Base-by-base conservation (phyloP, 768 basidiomycete genomes). In the Boletellus ananas region DNA sequence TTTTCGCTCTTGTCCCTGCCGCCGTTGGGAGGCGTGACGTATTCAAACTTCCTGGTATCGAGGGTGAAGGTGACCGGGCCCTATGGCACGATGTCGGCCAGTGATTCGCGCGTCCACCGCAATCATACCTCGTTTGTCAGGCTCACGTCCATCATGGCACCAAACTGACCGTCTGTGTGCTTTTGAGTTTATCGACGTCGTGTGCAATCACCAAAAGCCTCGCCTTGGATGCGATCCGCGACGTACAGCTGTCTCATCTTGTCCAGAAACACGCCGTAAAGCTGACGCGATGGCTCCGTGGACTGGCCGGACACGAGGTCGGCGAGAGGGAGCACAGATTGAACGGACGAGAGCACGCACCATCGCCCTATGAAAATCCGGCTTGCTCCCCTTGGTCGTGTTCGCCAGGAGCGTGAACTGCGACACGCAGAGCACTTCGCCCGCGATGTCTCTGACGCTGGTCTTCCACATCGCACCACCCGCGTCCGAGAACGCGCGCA, bases 341-440 rank as follows among this genome's bases (percentile, higher is more conserved):
- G 14, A 42, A 10, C 13, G n/a, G 33, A 34, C 3, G 34, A 31
- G 20, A 29, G 17, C 43, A 60, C 79, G 17, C 49, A 92, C 93
- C 93, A 96, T 96, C 6, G 94, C 89, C 17, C 79, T 79, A 69
- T 94, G 94, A 59, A 97, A 97, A 67, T 96, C 93, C 13, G 89
- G 89, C 62, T 94, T 92, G 64, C 76, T 88, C 23, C 92, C 92
- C 67, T 96, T 96, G 45, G 77, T 74, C 16, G 91, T 92, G 51
- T 87, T 86, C 20, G 93, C 89, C 63, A 94, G 68, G 23, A 99
- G 76, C 2, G 94, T 94, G 66, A 96, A 95, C 59, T 98, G 95
- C 1, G 94, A 94, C 14, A 94, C 92, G 59, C 94, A 97, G 4
- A 98, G 79, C 12, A 99, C 79, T 45, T 95, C 93, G 38, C 93